phyloP scores from a whole-genome alignment of 371 early-diverging fungal species.

The Mortierella sp. region DNA sequence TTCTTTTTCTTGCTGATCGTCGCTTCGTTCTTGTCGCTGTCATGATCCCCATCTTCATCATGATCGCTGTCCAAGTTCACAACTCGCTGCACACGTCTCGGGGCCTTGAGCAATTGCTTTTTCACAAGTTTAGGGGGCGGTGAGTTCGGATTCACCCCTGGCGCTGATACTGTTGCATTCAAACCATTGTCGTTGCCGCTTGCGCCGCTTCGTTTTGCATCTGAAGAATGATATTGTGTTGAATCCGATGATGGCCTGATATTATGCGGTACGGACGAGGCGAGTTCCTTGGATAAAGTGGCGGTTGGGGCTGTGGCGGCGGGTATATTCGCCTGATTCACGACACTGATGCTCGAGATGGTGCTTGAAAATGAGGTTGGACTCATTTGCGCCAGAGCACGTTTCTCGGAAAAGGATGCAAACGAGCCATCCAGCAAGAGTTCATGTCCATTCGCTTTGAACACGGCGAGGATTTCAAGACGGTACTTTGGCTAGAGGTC shows the following conservation, averaged over 20 bases:
- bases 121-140: conserved; percentile 26
- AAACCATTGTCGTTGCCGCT: conserved; percentile 6
- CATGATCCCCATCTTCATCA: conserved; percentile 18
- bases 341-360: conserved; percentile 34
- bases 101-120: conserved; percentile 42
- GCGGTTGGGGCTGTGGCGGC: conserved; percentile 44
- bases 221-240: not conserved
- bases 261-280: conserved; percentile 21
- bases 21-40: conserved; percentile 3
- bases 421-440: conserved; percentile 66
- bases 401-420: conserved; percentile 62
- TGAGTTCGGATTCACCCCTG: conserved; percentile 4
- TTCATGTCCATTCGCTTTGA: conserved; percentile 58
- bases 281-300: conserved; percentile 35
- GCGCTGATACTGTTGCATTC: conserved; percentile 11
- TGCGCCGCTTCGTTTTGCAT: not conserved
- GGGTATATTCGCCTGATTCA: conserved; percentile 45
- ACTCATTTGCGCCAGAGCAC: conserved; percentile 24
- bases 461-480: conserved; percentile 61
- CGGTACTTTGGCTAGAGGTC: conserved; percentile 62
- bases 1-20: conserved; percentile 34
- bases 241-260: conserved; percentile 14
- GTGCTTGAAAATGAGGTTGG: conserved; percentile 36
- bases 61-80: conserved; percentile 58
- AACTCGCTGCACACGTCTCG: conserved; percentile 37